phyloP scores from a whole-genome alignment of 2,329 filamentous ascomycete genomes.

The Didymella glomerata region DNA sequence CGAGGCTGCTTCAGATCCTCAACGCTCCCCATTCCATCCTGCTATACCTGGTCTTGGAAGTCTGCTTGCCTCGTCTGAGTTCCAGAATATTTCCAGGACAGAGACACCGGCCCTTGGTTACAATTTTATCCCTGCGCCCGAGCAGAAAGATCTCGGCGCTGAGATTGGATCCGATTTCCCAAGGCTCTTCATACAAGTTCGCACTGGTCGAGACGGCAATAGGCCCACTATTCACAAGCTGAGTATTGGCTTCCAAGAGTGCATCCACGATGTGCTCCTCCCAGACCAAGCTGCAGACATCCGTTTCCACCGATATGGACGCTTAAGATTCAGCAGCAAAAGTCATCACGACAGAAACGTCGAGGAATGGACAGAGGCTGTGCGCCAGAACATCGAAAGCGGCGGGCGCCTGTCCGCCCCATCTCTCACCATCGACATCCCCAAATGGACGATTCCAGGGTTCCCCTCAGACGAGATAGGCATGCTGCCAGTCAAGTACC shows the following conservation, averaged over 20 bases:
- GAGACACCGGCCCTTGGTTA: conserved; percentile 33
- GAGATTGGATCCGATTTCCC: conserved; percentile 32
- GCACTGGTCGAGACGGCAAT: conserved; percentile 23
- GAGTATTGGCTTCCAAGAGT: conserved; percentile 33
- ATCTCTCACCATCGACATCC: conserved; percentile 37
- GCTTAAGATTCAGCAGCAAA: conserved; percentile 25
- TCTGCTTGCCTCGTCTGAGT: conserved; percentile 30
- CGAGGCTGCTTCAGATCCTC: conserved; percentile 8
- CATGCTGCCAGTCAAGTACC: conserved; percentile 31
- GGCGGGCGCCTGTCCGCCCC: conserved; percentile 43
- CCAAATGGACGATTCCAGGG: conserved; percentile 40
- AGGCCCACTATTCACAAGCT: conserved; percentile 31
- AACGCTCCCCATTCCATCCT: conserved; percentile 27
- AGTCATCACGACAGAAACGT: conserved; percentile 27
- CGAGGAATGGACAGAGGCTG: conserved; percentile 26
- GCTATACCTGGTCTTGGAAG: conserved; percentile 34
- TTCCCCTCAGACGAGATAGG: conserved; percentile 15
- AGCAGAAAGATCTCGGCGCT: conserved; percentile 17
- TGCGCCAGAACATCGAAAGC: conserved; percentile 38
- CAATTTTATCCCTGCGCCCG: conserved; percentile 35
- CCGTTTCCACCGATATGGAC: conserved; percentile 33
- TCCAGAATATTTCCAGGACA: conserved; percentile 17
- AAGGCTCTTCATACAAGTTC: conserved; percentile 35
- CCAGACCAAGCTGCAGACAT: conserved; percentile 43
- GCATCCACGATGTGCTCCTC: conserved; percentile 41